phyloP scores from a whole-genome alignment of 495 filamentous ascomycete species.

The Cenococcum geophilum region DNA sequence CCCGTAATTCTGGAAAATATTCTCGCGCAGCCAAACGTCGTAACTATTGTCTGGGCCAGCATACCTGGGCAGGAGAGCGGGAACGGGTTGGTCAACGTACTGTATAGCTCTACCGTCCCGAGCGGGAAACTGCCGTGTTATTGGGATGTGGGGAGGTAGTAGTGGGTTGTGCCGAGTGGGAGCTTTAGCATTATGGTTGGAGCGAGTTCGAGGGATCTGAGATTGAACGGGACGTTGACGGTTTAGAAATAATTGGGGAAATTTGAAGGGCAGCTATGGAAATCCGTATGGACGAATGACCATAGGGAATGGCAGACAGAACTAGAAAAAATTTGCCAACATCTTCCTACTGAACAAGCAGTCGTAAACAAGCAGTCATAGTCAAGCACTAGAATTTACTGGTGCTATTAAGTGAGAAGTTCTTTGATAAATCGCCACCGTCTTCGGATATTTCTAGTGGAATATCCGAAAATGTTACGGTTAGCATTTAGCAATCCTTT shows the following conservation, averaged over 20 bases:
- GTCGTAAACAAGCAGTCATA: no score
- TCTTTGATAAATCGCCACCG: no score
- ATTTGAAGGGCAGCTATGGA: not conserved
- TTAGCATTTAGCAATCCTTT: not conserved
- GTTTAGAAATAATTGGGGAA: slow-evolving; percentile 12
- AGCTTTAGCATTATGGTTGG: slow-evolving; percentile 46
- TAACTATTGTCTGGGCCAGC: slow-evolving; percentile 32
- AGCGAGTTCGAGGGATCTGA: slow-evolving; percentile 48
- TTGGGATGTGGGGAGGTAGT: slow-evolving; percentile 47
- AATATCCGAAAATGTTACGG: not conserved
- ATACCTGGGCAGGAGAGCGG: slow-evolving; percentile 33
- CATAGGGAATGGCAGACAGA: no score
- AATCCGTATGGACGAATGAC: no score
- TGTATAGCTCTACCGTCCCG: slow-evolving; percentile 29
- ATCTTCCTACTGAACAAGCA: no score
- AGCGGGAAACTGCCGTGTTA: slow-evolving; percentile 39
- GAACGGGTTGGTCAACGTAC: slow-evolving; percentile 31
- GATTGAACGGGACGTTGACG: slow-evolving; percentile 41
- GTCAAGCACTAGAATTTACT: no score
- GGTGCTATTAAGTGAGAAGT: no score
- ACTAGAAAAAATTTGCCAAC: no score
- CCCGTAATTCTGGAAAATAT: slow-evolving; percentile 27
- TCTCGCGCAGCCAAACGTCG: slow-evolving; percentile 27
- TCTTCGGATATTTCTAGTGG: no score
- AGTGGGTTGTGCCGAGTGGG: slow-evolving; percentile 50